These are phyloP conservation scores for Cladorrhinum samala DNA, from an alignment of 495 filamentous ascomycete genomes.

Conservation along the genomic window DNA sequence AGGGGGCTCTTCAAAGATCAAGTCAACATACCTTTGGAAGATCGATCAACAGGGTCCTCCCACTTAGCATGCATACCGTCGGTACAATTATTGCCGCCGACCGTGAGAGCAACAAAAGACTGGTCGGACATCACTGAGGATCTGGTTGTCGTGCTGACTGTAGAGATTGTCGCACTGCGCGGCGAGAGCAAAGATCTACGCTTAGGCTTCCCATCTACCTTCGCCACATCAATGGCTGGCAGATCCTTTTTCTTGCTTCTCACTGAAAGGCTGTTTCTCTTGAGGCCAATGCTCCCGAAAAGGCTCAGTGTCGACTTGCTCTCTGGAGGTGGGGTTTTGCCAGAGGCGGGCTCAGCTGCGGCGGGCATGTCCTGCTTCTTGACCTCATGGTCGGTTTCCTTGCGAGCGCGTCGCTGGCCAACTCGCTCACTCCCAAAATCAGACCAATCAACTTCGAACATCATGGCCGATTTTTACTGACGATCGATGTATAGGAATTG, in stretches of 20 bases:
- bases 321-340: slow-evolving; percentile 30
- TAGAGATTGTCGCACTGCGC: neutral
- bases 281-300: slow-evolving; percentile 24
- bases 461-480: slow-evolving; percentile 13
- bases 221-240: slow-evolving; percentile 1
- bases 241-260: slow-evolving; percentile 22
- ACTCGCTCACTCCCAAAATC: slow-evolving; percentile 41
- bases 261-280: slow-evolving; percentile 9
- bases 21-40: slow-evolving; percentile 18
- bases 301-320: slow-evolving; percentile 29
- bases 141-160: neutral
- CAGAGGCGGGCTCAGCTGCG: slow-evolving; percentile 28
- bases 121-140: neutral
- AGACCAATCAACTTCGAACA: slow-evolving; percentile 50
- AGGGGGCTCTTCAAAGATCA: too few species aligned
- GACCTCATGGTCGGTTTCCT: slow-evolving; percentile 28
- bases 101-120: neutral
- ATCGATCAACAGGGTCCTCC: slow-evolving; percentile 3
- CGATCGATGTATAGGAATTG: neutral
- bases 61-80: neutral
- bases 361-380: slow-evolving; percentile 24
- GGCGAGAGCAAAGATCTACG: slow-evolving; percentile 4
- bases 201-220: neutral
- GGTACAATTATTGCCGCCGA: neutral
- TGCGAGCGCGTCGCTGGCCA: slow-evolving; percentile 36